Percentiles rank a stretch among this genome's conserved stretches.
Evolutionary conservation across 164 flowering plant species (phyloP).

Genomic region (Magnolia kwangsiensis): DNA sequence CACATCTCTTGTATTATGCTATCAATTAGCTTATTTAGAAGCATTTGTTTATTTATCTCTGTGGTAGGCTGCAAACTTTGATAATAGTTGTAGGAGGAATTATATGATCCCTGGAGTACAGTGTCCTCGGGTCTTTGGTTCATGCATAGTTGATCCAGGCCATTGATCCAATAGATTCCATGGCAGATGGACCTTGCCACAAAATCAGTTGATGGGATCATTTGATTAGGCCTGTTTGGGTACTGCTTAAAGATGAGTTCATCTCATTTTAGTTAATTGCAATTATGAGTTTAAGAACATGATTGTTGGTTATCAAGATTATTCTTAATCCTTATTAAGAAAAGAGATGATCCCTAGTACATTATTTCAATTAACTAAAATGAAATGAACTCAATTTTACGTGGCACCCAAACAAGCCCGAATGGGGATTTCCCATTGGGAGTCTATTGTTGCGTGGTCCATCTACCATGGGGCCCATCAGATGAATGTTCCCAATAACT

Average conservation of each 20-base stretch:
- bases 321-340: too few species aligned
- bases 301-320: too few species aligned
- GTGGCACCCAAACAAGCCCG: not conserved
- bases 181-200: not conserved
- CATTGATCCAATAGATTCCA: not conserved
- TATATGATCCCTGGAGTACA: not conserved
- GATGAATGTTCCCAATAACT: not conserved
- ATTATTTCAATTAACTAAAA: too few species aligned
- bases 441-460: too few species aligned
- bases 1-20: conserved; percentile 2
- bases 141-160: not conserved
- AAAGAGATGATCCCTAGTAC: too few species aligned
- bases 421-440: too few species aligned
- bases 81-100: not conserved
- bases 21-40: not conserved
- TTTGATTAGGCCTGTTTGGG: too few species aligned
- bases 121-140: not conserved
- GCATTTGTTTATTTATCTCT: not conserved
- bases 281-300: too few species aligned
- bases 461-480: not conserved
- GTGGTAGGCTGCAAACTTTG: not conserved
- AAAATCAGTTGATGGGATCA: too few species aligned
- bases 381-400: not conserved
- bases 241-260: not conserved
- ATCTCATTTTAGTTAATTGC: not conserved